Percentiles rank a stretch among this genome's conserved stretches.
These are phyloP conservation scores for Teratosphaeria epicoccoides DNA, from an alignment of 2,329 filamentous ascomycete species.

Conservation along the genomic window DNA sequence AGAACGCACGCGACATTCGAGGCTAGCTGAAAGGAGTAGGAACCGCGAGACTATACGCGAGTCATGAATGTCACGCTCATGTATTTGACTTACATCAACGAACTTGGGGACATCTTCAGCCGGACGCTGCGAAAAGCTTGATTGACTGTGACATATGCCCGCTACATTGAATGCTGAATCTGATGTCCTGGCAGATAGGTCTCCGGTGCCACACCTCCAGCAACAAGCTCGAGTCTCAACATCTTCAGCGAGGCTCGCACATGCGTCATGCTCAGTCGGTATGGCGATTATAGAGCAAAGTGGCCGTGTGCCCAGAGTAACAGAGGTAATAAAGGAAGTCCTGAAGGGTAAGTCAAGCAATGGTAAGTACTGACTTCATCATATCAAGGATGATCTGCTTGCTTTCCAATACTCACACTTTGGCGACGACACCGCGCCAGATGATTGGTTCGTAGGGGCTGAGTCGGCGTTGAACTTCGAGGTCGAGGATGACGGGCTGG, in stretches of 20 bases:
- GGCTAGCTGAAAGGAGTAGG: background rate
- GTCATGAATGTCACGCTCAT: too few relatives aligned
- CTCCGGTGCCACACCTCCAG: too few relatives aligned
- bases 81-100: too few relatives aligned
- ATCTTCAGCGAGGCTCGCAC: too few relatives aligned
- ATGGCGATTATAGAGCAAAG: conserved; percentile 3
- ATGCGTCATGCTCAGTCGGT: background rate
- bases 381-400: conserved; percentile 32
- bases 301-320: conserved; percentile 9
- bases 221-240: background rate
- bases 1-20: background rate
- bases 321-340: conserved; percentile 20
- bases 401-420: conserved; percentile 36
- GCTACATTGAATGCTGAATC: too few relatives aligned
- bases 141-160: too few relatives aligned
- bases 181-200: too few relatives aligned
- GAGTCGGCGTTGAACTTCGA: conserved; percentile 23
- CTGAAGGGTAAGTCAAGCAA: background rate
- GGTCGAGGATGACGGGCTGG: conserved; percentile 55
- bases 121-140: too few relatives aligned
- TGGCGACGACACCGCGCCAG: conserved; percentile 27
- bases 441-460: conserved; percentile 22
- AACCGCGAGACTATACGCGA: background rate
- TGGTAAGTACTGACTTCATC: conserved; percentile 24
- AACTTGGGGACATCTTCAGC: too few relatives aligned